Evolutionary conservation across 495 filamentous ascomycete genomes (phyloP).

Genomic region (Penicillium macrosclerotiorum): DNA sequence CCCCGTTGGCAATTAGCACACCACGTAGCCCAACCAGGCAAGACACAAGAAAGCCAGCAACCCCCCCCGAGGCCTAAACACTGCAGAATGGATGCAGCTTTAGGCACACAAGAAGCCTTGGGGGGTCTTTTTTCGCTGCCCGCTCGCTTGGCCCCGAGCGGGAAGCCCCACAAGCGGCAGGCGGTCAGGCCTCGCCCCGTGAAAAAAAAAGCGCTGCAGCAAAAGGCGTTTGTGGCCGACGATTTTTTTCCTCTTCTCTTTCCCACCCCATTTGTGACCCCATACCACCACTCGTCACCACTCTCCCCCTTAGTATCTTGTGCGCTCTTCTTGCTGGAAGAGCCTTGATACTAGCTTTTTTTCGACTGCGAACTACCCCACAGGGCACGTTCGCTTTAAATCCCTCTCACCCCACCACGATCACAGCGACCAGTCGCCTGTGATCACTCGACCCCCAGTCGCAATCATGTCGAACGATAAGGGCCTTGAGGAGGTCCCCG

Average conservation of each 20-base stretch:
- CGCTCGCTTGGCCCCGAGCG: slow-evolving; percentile 15
- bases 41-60: neutral
- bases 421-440: slow-evolving; percentile 63
- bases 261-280: slow-evolving; percentile 33
- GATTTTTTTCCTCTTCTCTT: slow-evolving; percentile 37
- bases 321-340: slow-evolving; percentile 30
- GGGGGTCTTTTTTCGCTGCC: too few relatives aligned
- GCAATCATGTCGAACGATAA: slow-evolving; percentile 95
- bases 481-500: slow-evolving; percentile 93
- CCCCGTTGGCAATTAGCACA: neutral
- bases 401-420: slow-evolving; percentile 50
- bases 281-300: slow-evolving; percentile 28
- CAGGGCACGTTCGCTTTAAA: slow-evolving; percentile 39
- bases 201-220: slow-evolving; percentile 41
- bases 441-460: slow-evolving; percentile 61
- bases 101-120: neutral
- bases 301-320: slow-evolving; percentile 24
- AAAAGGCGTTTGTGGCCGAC: slow-evolving; percentile 22
- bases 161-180: slow-evolving; percentile 6
- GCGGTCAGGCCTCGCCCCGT: slow-evolving; percentile 17
- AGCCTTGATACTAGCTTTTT: slow-evolving; percentile 44
- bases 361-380: slow-evolving; percentile 24
- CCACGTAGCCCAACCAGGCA: neutral
- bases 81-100: neutral
- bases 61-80: slow-evolving; percentile 3